A percentile compares a stretch with the other conserved stretches of the same genome.
These are phyloP conservation scores for Kodamaea fungicola DNA, from an alignment of 1,139 yeast genomes.

Conservation along the genomic window DNA sequence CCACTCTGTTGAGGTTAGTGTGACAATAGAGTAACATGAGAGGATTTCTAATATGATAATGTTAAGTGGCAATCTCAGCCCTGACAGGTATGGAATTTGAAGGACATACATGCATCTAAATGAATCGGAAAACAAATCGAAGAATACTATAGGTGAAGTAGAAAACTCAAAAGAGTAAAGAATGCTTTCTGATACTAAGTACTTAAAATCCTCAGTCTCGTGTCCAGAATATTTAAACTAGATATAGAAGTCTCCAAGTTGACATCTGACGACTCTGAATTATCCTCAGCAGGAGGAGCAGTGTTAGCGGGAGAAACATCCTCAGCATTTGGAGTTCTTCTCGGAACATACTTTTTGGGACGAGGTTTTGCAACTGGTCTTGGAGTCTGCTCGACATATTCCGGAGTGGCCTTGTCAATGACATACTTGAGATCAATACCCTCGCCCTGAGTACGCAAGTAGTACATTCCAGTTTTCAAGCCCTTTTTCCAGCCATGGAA, in stretches of 20 bases:
- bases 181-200: no score
- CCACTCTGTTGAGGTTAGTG: no score
- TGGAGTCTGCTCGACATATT: constrained; percentile 4
- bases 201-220: neutral
- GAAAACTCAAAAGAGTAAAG: no score
- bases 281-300: neutral
- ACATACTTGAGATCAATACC: constrained; percentile 7
- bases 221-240: constrained; percentile 4
- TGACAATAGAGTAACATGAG: no score
- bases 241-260: constrained; percentile 7
- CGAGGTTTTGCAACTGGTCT: constrained; percentile 3
- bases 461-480: constrained; percentile 96
- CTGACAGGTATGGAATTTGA: no score
- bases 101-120: no score
- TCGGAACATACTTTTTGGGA: constrained; percentile 7
- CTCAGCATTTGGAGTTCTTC: neutral
- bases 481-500: constrained; percentile 98
- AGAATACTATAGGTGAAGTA: no score
- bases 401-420: constrained; percentile 7
- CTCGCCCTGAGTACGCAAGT: constrained; percentile 76
- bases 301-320: neutral
- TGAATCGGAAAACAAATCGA: no score
- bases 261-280: neutral
- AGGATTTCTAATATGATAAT: no score
- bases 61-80: no score